Evolutionary conservation across 179 eudicot species (phyloP).

Genomic region (Beta lomatogona): DNA sequence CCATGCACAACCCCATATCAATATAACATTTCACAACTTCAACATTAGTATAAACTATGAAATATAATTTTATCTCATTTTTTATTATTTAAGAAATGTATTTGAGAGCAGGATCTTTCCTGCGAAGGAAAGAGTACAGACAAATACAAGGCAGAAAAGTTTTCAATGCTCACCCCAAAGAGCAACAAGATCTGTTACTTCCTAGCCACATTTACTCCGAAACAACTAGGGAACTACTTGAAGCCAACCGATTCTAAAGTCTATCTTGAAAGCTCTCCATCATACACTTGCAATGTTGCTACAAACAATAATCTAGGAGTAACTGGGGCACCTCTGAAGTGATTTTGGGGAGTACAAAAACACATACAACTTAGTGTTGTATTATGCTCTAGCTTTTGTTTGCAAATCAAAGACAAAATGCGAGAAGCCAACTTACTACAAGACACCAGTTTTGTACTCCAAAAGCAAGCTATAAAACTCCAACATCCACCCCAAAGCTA

Average conservation of each 20-base stretch:
- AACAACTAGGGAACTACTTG: constrained; percentile 28
- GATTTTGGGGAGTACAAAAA: constrained; percentile 2
- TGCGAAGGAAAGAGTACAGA: constrained; percentile 22
- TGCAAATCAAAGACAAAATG: constrained; percentile 15
- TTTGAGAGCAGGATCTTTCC: constrained; percentile 23
- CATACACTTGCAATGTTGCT: constrained; percentile 27
- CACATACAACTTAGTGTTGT: constrained; percentile 23
- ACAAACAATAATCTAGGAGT: constrained; percentile 23
- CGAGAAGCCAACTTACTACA: constrained; percentile 10
- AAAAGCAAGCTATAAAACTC: background rate
- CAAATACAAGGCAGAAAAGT: constrained; percentile 14
- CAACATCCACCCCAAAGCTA: background rate
- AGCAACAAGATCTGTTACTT: constrained; percentile 33
- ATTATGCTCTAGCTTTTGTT: constrained; percentile 23
- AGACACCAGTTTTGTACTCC: constrained; percentile 5
- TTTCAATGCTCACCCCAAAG: constrained; percentile 26
- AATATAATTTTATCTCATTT: too few relatives aligned
- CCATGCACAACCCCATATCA: too few relatives aligned
- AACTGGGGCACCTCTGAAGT: constrained; percentile 11
- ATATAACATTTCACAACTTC: too few relatives aligned
- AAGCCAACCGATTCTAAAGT: constrained; percentile 33
- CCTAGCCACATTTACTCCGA: constrained; percentile 30
- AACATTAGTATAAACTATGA: too few relatives aligned
- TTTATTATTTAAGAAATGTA: background rate
- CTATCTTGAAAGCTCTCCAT: constrained; percentile 32